A percentile compares a stretch with the other conserved stretches of the same genome.
These are phyloP conservation scores for Hymenoscyphus linearis DNA, from an alignment of 2,329 filamentous ascomycete species.

Conservation along the genomic window DNA sequence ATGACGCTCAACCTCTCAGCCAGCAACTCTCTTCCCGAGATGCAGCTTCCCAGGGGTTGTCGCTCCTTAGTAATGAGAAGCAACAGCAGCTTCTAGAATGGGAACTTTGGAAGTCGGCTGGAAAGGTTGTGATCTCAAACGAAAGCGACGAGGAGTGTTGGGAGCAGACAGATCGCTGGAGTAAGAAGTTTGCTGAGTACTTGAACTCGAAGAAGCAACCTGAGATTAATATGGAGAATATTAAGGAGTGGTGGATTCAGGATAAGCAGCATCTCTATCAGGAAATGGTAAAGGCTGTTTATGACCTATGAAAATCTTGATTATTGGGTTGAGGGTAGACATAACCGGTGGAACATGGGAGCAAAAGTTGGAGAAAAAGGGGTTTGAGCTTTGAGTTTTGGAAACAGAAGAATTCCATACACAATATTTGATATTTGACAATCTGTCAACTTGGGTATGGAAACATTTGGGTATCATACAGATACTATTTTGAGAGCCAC, in stretches of 20 bases:
- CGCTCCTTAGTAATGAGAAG: not conserved
- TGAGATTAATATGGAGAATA: not conserved
- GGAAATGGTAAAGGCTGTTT: not conserved
- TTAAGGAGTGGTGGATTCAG: not conserved
- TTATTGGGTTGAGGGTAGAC: too few species aligned
- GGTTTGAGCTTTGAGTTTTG: too few species aligned
- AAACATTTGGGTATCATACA: too few species aligned
- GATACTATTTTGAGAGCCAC: too few species aligned
- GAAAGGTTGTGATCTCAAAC: not conserved
- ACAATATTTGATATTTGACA: too few species aligned
- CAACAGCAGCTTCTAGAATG: not conserved
- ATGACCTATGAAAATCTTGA: not conserved
- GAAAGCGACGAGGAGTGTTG: not conserved
- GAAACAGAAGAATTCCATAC: too few species aligned
- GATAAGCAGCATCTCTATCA: not conserved
- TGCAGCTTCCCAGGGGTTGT: too few species aligned
- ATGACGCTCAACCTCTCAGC: too few species aligned
- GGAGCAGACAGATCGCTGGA: not conserved
- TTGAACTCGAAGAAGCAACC: not conserved
- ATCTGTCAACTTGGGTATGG: too few species aligned
- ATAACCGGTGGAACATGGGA: too few species aligned
- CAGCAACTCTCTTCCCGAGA: not conserved
- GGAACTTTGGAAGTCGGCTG: not conserved
- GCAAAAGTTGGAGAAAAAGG: too few species aligned
- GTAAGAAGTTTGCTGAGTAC: not conserved